phyloP scores from a whole-genome alignment of 2,329 filamentous ascomycete species.

The Colletotrichum higginsianum region DNA sequence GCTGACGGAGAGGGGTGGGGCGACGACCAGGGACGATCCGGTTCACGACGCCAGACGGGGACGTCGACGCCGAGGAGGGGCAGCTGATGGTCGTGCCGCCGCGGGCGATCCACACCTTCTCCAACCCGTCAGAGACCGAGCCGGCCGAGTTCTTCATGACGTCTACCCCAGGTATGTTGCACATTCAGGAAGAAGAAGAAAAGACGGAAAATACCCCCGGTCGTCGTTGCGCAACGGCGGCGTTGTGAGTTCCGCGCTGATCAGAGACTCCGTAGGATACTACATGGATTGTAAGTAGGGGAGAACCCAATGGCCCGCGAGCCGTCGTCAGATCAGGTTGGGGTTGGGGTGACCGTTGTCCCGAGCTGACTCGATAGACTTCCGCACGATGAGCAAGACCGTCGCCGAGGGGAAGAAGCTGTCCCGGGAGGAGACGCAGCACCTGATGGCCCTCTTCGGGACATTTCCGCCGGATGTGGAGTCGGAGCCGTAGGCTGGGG shows the following conservation, averaged over 20 bases:
- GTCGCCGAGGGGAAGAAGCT: constrained; percentile 48
- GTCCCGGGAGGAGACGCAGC: constrained; percentile 46
- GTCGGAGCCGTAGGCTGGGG: constrained; percentile 48
- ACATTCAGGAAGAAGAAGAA: neutral
- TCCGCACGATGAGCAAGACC: constrained; percentile 53
- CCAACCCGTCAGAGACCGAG: constrained; percentile 52
- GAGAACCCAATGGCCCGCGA: too few relatives aligned
- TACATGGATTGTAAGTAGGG: constrained; percentile 54
- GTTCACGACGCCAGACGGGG: constrained; percentile 52
- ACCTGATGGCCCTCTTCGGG: constrained; percentile 55
- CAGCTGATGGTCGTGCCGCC: constrained; percentile 55
- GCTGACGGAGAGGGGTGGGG: neutral
- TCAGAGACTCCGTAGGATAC: constrained; percentile 45
- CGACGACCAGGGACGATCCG: constrained; percentile 46
- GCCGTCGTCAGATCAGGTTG: neutral
- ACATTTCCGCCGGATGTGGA: constrained; percentile 55
- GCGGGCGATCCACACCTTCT: constrained; percentile 53
- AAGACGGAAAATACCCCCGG: too few relatives aligned
- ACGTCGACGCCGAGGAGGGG: constrained; percentile 49
- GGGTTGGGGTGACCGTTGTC: constrained; percentile 4
- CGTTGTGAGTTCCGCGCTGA: constrained; percentile 7
- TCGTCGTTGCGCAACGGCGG: too few relatives aligned
- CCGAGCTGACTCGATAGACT: constrained; percentile 47
- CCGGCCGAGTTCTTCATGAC: constrained; percentile 56
- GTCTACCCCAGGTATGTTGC: constrained; percentile 50